These are phyloP conservation scores for Vaccinium darrowii DNA, from an alignment of 148 eudicot species.

Conservation along the genomic window DNA sequence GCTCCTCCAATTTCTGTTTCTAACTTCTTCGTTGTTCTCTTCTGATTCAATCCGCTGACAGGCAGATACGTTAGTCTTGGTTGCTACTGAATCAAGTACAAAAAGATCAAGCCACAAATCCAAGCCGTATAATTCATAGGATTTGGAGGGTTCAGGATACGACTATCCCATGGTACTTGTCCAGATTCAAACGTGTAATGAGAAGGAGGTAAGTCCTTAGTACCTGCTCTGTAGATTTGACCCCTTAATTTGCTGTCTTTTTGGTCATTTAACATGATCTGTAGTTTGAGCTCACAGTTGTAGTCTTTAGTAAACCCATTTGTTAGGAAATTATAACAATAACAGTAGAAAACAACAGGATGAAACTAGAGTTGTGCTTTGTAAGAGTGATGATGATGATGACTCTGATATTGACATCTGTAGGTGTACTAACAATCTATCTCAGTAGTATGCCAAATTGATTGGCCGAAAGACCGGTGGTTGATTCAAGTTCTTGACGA, in stretches of 20 bases:
- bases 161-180: not conserved
- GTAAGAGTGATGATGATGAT: constrained; percentile 4
- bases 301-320: not conserved
- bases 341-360: constrained; percentile 10
- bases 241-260: not conserved
- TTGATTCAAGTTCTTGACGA: constrained; percentile 70
- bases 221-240: not conserved
- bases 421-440: constrained; percentile 77
- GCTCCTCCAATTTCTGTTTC: constrained; percentile 47
- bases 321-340: not conserved
- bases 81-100: constrained; percentile 12
- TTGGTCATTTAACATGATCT: not conserved
- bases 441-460: constrained; percentile 63
- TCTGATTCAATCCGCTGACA: constrained; percentile 53
- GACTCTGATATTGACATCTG: constrained; percentile 9
- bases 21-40: constrained; percentile 46
- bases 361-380: not conserved
- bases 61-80: constrained; percentile 53
- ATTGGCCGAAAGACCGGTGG: constrained; percentile 64
- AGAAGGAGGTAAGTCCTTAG: constrained; percentile 39
- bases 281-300: constrained; percentile 4
- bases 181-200: constrained; percentile 64
- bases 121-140: too few species aligned
- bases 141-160: too few species aligned
- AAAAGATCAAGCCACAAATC: too few species aligned